phyloP scores from a whole-genome alignment of 805 yeast species.

The Kuraishia ogatae region DNA sequence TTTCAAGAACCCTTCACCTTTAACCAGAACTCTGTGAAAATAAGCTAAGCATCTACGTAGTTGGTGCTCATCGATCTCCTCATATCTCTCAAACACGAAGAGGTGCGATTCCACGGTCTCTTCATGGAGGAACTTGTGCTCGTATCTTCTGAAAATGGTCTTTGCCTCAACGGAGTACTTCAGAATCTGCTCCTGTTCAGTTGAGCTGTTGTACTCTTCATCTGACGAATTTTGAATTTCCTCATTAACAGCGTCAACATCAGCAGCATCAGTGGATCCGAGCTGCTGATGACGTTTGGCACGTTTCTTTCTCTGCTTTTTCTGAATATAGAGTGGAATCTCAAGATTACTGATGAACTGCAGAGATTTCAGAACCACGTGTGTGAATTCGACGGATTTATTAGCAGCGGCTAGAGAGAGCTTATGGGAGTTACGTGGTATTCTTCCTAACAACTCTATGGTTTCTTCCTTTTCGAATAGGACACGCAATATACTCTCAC shows the following conservation, averaged over 20 bases:
- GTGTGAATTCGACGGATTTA: slow-evolving; percentile 56
- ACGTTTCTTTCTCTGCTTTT: neutral
- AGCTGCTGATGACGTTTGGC: neutral
- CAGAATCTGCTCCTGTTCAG: neutral
- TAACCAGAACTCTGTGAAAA: slow-evolving; percentile 62
- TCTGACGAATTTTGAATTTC: neutral
- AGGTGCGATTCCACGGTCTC: slow-evolving; percentile 59
- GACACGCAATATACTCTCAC: slow-evolving; percentile 36
- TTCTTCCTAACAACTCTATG: slow-evolving; percentile 41
- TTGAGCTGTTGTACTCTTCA: neutral
- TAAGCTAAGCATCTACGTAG: slow-evolving; percentile 59
- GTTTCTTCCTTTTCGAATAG: slow-evolving; percentile 63
- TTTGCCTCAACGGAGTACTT: neutral
- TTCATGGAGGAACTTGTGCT: slow-evolving; percentile 42
- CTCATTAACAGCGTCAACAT: neutral
- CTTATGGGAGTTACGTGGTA: slow-evolving; percentile 58
- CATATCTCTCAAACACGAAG: slow-evolving; percentile 47
- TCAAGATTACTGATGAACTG: neutral
- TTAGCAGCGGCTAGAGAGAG: slow-evolving; percentile 56
- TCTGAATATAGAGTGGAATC: neutral
- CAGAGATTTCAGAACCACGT: slow-evolving; percentile 41
- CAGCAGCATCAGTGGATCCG: neutral
- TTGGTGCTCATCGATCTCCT: slow-evolving; percentile 51
- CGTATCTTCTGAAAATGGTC: slow-evolving; percentile 19
- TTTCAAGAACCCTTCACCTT: slow-evolving; percentile 42